Percentiles rank a stretch among this genome's conserved stretches.
phyloP scores from a whole-genome alignment of 352 stramenopile genomes.

The Phytophthora megakarya region DNA sequence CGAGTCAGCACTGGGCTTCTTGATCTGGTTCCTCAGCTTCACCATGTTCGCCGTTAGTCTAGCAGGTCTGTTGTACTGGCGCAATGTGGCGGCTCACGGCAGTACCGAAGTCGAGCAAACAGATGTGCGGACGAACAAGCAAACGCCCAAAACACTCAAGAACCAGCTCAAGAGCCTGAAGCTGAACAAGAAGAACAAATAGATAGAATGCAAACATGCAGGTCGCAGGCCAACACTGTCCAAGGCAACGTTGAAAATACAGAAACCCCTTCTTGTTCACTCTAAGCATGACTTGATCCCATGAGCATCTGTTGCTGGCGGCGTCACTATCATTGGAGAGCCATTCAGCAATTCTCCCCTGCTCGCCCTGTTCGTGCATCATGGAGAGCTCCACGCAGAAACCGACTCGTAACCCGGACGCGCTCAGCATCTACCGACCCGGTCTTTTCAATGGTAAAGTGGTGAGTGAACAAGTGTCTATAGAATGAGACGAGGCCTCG shows the following conservation, averaged over 20 bases:
- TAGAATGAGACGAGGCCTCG: not conserved
- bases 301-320: too few relatives aligned
- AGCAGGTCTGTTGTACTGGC: conserved; percentile 70
- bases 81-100: conserved; percentile 56
- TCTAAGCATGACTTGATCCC: too few relatives aligned
- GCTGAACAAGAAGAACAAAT: conserved; percentile 65
- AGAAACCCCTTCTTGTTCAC: conserved; percentile 29
- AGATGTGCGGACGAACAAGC: conserved; percentile 49
- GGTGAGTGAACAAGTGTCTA: conserved; percentile 31
- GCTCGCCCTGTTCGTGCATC: not conserved
- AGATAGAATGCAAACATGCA: conserved; percentile 22
- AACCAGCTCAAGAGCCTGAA: conserved; percentile 77
- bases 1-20: conserved; percentile 64
- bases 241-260: conserved; percentile 30
- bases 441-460: conserved; percentile 70
- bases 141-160: conserved; percentile 72
- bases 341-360: conserved; percentile 12
- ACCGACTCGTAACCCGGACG: conserved; percentile 39
- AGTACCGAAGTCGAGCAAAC: conserved; percentile 24
- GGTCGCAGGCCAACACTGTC: not conserved
- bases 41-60: conserved; percentile 69
- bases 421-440: conserved; percentile 54
- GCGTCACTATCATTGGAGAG: conserved; percentile 4
- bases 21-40: conserved; percentile 73
- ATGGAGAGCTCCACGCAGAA: conserved; percentile 19